phyloP scores from a whole-genome alignment of 78 protist genomes.

The Monosiga brevicollis region DNA sequence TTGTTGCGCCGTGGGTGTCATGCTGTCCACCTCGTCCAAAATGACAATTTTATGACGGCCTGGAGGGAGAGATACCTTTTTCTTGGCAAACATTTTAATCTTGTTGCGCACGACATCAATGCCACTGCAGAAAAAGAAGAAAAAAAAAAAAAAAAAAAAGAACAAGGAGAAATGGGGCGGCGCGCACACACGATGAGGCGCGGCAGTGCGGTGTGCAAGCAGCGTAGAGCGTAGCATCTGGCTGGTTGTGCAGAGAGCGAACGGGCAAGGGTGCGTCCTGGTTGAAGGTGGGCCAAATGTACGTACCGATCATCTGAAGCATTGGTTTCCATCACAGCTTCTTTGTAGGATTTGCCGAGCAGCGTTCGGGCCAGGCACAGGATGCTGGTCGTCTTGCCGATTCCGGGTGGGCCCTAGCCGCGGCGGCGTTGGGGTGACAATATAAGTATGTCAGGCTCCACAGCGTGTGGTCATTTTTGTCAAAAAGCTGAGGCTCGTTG shows the following conservation, averaged over 20 bases:
- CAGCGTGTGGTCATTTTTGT: not conserved
- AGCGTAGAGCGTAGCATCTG: too few species aligned
- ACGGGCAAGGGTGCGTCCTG: not conserved
- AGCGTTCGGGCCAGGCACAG: constrained; percentile 76
- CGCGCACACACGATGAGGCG: not conserved
- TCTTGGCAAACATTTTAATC: constrained; percentile 95
- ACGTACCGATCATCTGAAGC: constrained; percentile 82
- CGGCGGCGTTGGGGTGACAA: not conserved
- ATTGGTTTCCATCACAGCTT: constrained; percentile 85
- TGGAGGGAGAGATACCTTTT: constrained; percentile 81
- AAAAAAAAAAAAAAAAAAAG: not conserved
- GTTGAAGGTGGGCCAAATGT: not conserved
- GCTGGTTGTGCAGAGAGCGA: too few species aligned
- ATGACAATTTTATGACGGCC: constrained; percentile 89
- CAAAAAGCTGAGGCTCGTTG: not conserved
- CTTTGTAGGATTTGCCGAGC: constrained; percentile 53
- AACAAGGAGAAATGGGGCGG: not conserved
- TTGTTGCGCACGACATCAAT: constrained; percentile 95
- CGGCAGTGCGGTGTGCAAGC: too few species aligned
- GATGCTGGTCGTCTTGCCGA: constrained; percentile 91
- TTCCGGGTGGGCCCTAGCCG: constrained; percentile 85
- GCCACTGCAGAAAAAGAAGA: constrained; percentile 48
- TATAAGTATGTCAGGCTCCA: not conserved
- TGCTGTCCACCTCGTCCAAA: constrained; percentile 97
- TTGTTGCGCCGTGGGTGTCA: constrained; percentile 96